These are phyloP conservation scores for Trichosporon sp. DNA, from an alignment of 1,284 basidiomycete species.

Conservation along the genomic window DNA sequence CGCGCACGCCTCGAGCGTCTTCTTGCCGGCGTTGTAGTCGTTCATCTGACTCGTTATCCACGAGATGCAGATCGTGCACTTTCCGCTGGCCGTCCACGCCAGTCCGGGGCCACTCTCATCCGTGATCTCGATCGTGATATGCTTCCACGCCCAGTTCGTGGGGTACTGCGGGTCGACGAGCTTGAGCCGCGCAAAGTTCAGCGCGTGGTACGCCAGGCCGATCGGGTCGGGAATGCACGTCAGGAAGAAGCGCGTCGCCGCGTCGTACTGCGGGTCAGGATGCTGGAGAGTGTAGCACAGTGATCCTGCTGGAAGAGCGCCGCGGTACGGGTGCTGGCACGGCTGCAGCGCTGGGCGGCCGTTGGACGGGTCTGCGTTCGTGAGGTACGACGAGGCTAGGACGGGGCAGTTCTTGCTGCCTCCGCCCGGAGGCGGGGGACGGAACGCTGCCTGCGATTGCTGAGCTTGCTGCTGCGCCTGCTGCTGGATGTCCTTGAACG, in stretches of 20 bases:
- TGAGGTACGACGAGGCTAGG: background rate
- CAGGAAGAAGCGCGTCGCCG: slow-evolving; percentile 40
- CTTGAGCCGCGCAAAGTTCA: slow-evolving; percentile 31
- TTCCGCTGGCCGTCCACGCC: slow-evolving; percentile 42
- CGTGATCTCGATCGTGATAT: slow-evolving; percentile 37
- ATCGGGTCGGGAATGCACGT: slow-evolving; percentile 43
- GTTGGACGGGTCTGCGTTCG: slow-evolving; percentile 4
- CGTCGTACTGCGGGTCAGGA: slow-evolving; percentile 24
- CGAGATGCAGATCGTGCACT: slow-evolving; percentile 38
- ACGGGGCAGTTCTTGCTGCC: background rate
- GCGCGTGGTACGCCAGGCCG: slow-evolving; percentile 39
- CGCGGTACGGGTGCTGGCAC: slow-evolving; percentile 17
- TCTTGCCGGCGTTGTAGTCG: slow-evolving; percentile 31
- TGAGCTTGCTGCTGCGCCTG: slow-evolving; percentile 2
- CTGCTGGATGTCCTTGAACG: slow-evolving; percentile 15
- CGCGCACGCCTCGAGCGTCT: slow-evolving; percentile 35
- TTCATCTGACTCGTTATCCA: slow-evolving; percentile 39
- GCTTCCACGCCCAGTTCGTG: slow-evolving; percentile 36
- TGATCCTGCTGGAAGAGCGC: slow-evolving; percentile 8
- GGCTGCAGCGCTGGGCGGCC: slow-evolving; percentile 17
- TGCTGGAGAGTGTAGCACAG: slow-evolving; percentile 24
- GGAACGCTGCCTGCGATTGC: background rate
- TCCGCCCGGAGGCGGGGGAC: background rate
- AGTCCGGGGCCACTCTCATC: slow-evolving; percentile 37
- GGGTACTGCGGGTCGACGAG: slow-evolving; percentile 21